Percentiles rank a stretch among this genome's conserved stretches.
These are phyloP conservation scores for Xylaria curta DNA, from an alignment of 495 filamentous ascomycete species.

Conservation along the genomic window DNA sequence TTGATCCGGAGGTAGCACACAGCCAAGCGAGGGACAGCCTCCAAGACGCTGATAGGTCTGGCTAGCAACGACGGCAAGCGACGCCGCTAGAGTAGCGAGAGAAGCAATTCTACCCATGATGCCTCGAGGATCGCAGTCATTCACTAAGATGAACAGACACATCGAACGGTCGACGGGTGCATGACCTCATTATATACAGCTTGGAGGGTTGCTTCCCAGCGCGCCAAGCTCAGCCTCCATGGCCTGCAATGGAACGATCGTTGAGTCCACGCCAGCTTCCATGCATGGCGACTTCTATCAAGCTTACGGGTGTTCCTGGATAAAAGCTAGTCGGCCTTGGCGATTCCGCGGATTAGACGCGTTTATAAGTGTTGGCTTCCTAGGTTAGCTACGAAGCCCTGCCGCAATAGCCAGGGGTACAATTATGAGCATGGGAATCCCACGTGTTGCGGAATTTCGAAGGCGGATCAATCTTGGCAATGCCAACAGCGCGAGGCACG, in stretches of 20 bases:
- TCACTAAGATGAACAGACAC: not conserved
- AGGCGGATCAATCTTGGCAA: not conserved
- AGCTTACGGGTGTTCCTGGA: not conserved
- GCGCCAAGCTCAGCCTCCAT: slow-evolving; percentile 19
- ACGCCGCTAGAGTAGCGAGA: slow-evolving; percentile 35
- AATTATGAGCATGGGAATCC: not conserved
- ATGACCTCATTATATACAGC: slow-evolving; percentile 12
- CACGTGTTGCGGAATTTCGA: not conserved
- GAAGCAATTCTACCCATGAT: slow-evolving; percentile 13
- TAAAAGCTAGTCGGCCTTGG: slow-evolving; percentile 2
- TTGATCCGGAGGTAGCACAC: slow-evolving; percentile 77
- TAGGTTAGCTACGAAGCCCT: not conserved
- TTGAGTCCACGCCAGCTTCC: not conserved
- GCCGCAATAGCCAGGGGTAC: not conserved
- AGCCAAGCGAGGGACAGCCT: slow-evolving; percentile 73
- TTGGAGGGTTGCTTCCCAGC: not conserved
- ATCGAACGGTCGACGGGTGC: not conserved
- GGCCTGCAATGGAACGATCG: not conserved
- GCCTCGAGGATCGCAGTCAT: not conserved
- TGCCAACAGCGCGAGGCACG: not conserved
- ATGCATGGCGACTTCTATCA: slow-evolving; percentile 15
- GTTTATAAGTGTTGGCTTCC: not conserved
- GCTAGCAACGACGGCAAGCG: slow-evolving; percentile 48
- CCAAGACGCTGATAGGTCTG: slow-evolving; percentile 76
- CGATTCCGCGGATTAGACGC: slow-evolving; percentile 5